Conservation (phyloP, 2,329 filamentous ascomycete genomes). For the Calonectria ilicicola region DNA sequence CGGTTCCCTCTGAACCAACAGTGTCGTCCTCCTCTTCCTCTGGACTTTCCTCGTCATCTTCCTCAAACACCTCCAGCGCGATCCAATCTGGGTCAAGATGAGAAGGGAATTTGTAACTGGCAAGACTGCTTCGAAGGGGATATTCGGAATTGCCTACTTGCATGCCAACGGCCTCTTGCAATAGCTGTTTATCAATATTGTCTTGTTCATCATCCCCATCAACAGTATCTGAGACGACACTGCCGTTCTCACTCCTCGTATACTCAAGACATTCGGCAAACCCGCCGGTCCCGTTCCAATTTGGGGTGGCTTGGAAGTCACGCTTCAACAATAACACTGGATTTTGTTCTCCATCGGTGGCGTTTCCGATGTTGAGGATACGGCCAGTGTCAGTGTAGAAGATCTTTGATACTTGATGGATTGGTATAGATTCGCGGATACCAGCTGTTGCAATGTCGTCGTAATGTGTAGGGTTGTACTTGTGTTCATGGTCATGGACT, state of each 20-base stretch:
- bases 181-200: constrained; percentile 60
- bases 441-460: constrained; percentile 58
- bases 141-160: not conserved
- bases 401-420: constrained; percentile 81
- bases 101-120: constrained; percentile 65
- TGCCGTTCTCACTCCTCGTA: constrained; percentile 2
- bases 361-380: constrained; percentile 80
- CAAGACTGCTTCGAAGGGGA: constrained; percentile 3
- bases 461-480: constrained; percentile 44
- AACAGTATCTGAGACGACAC: constrained; percentile 27
- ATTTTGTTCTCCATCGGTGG: constrained; percentile 60
- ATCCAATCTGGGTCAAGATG: constrained; percentile 92
- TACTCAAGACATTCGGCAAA: constrained; percentile 56
- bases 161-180: constrained; percentile 29
- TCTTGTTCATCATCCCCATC: constrained; percentile 52
- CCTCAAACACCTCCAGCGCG: constrained; percentile 85
- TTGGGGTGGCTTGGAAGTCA: constrained; percentile 33
- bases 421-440: constrained; percentile 65
- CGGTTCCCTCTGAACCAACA: constrained; percentile 49
- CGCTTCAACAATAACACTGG: constrained; percentile 51
- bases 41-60: constrained; percentile 55
- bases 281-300: not conserved
- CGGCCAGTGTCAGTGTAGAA: constrained; percentile 94
- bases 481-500: constrained; percentile 57
- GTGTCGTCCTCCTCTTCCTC: constrained; percentile 61